Percentiles rank a stretch among this genome's conserved stretches.
phyloP scores from a whole-genome alignment of 306 rosid species.

The Cucurbita argyrosperma region DNA sequence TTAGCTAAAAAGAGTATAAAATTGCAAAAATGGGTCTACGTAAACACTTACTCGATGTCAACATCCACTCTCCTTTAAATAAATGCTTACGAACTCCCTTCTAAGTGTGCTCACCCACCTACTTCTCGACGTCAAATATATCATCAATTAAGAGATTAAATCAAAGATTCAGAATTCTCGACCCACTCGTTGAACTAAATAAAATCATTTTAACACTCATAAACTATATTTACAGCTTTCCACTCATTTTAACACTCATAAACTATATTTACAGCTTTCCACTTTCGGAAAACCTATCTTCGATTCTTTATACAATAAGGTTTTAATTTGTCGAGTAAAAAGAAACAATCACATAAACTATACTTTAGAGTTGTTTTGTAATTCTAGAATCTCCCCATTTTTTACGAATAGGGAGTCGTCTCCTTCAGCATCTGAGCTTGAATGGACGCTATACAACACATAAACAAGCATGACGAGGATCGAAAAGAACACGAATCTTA shows the following conservation, averaged over 20 bases:
- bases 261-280: neutral
- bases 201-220: neutral
- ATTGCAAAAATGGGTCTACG: neutral
- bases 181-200: too few species aligned
- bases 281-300: neutral
- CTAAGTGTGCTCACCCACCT: neutral
- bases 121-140: too few species aligned
- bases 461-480: conserved; percentile 44
- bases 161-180: too few species aligned
- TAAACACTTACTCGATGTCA: neutral
- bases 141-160: too few species aligned
- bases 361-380: conserved; percentile 30
- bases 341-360: conserved; percentile 11
- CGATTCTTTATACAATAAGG: neutral
- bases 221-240: neutral
- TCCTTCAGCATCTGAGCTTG: conserved; percentile 70
- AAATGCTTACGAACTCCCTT: neutral
- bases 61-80: neutral
- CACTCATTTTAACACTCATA: neutral
- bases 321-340: neutral
- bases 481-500: conserved; percentile 63
- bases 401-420: conserved; percentile 35
- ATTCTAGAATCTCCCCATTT: conserved; percentile 31
- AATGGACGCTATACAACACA: conserved; percentile 76
- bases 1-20: neutral